Base-by-base conservation (phyloP, 164 flowering plant species). In the Chloranthus sessilifolius region DNA sequence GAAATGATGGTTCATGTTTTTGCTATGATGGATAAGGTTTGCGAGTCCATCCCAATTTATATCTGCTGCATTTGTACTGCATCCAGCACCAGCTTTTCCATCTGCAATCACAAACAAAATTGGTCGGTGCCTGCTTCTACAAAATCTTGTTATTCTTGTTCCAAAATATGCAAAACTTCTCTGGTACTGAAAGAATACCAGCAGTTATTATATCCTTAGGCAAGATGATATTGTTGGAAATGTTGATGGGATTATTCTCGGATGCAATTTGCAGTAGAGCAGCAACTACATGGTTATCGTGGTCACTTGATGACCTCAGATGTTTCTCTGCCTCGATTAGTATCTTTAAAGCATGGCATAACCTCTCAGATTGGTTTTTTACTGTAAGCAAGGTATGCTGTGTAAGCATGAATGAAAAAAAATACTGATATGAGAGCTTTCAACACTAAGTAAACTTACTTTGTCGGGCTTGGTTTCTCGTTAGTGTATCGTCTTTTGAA, bases 241-340 rank as follows among this genome's bases (percentile, higher is more conserved):
- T 53, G 44, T 53, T 48, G 43, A 27, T 40, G 20, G 63, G 34
- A 21, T 20, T 12, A 27, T 38, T 26, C n/a, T 23, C n/a, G 8
- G 72, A 49, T 41, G 72, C 58, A 36, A 72, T 50, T 52, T 72
- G 64, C 26, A 72, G 39, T 4, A 72, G 56, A 12, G 67, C 59
- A 10, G 69, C 64, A 47, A 52, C 37, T n/a, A 64, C 30, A 63
- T 64, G 43, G 8, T 69, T 61, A 8, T 51, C 47, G 5, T 63
- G 53, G 54, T 67, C 72, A 52, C 22, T 54, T 16, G 67, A 61
- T 11, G 55, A 50, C 23, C 38, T 59, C 42, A 51, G 50, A 27
- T 72, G 72, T 60, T 64, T 72, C 52, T 67, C 60, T 36, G 66
- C 56, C 33, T 68, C 67, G 39, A 61, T 58, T 10, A 72, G 50